phyloP scores from a whole-genome alignment of 2,329 filamentous ascomycete genomes.

The Didymosphaeria variabile region DNA sequence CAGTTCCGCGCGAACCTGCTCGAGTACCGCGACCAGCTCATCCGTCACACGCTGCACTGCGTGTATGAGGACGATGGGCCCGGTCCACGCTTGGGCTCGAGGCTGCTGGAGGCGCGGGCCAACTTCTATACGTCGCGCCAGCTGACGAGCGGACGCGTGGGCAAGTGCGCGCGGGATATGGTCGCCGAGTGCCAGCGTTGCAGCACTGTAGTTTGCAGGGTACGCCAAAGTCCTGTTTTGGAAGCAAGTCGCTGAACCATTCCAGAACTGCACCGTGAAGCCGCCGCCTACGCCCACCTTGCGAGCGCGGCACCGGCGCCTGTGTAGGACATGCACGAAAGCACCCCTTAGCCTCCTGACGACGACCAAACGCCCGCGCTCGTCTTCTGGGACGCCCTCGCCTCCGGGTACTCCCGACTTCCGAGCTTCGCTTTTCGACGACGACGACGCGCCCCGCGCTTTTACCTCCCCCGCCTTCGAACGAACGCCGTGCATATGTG shows the following conservation, averaged over 20 bases:
- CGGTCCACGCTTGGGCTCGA: slow-evolving; percentile 62
- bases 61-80: slow-evolving; percentile 70
- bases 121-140: slow-evolving; percentile 27
- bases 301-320: slow-evolving; percentile 78
- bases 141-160: slow-evolving; percentile 72
- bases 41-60: slow-evolving; percentile 81
- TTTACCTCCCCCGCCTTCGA: slow-evolving; percentile 61
- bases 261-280: slow-evolving; percentile 89
- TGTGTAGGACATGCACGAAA: slow-evolving; percentile 79
- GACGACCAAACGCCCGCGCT: slow-evolving; percentile 31
- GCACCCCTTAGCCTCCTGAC: slow-evolving; percentile 70
- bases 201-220: slow-evolving; percentile 79
- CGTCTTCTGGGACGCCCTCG: slow-evolving; percentile 32
- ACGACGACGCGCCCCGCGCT: slow-evolving; percentile 33
- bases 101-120: slow-evolving; percentile 31
- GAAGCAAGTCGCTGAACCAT: slow-evolving; percentile 22
- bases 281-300: slow-evolving; percentile 74
- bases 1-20: slow-evolving; percentile 80
- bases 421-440: slow-evolving; percentile 28
- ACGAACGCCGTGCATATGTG: slow-evolving; percentile 67
- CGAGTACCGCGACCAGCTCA: slow-evolving; percentile 77
- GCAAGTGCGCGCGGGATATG: slow-evolving; percentile 85
- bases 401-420: slow-evolving; percentile 34
- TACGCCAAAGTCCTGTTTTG: slow-evolving; percentile 55
- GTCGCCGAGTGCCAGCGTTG: slow-evolving; percentile 85